Evolutionary conservation across 1,284 basidiomycete genomes (phyloP), one percentile per base, ranked within the genome.

Genomic region (Ganoderma resinaceum): DNA sequence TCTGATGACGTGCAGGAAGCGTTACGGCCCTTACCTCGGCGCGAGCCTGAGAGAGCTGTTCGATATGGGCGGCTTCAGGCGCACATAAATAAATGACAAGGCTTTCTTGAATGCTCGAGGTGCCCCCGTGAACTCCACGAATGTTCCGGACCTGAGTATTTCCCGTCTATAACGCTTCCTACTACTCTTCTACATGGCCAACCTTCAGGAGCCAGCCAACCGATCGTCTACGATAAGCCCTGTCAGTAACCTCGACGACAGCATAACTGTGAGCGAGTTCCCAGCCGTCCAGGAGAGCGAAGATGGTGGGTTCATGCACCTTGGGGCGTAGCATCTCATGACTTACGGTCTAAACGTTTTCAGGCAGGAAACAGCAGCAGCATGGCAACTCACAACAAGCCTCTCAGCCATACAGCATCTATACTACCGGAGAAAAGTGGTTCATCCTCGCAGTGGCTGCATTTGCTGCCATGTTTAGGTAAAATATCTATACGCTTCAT

Each of bases 381-480:
- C 52, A 49, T n/a, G 7, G 5, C 61, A 5, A 26, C 53, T 42
- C 61, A 14, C 46, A 42, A 61, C 64, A 43, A 57, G 40, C 58
- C 4, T 38, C 66, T 63, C 74, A 76, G 23, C 83, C 85, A 1
- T 88, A 85, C 63, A 90, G 85, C 68, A 81, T 90, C 43, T 92
- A 87, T 74, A 85, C 86, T 0, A 73, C 71, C 4, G 72, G 76
- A 16, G 90, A 93, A 75, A 92, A 91, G 81, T 91, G 89, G 90
- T 80, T 86, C 46, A 88, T 94, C 55, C 89, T 93, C 2, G 74
- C 76, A 31, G 79, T 92, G 61, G 82, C 85, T 26, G 83, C 87
- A 0, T 79, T 89, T 62, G 89, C 89, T 14, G 89, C 83, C 0
- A 66, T 91, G 1, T 91, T 91, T 77, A 92, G 91, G 91, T 85